These are phyloP conservation scores for Saksenaea vasiformis DNA, from an alignment of 371 early-diverging fungal species.

Conservation along the genomic window DNA sequence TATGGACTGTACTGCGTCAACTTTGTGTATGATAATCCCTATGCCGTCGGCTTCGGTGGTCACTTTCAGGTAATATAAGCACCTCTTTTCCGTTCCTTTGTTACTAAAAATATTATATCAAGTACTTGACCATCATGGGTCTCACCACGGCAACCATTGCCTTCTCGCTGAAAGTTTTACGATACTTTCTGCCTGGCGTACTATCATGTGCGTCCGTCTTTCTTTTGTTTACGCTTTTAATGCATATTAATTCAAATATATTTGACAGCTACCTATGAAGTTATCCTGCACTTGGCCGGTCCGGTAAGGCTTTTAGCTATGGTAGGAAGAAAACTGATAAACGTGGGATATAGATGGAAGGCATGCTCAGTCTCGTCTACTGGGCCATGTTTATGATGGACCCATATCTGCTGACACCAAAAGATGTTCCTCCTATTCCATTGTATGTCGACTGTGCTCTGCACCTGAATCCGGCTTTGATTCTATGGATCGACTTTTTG, in stretches of 20 bases:
- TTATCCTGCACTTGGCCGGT: constrained; percentile 33
- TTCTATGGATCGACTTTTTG: constrained; percentile 47
- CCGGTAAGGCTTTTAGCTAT: constrained; percentile 28
- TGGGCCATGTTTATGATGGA: constrained; percentile 45
- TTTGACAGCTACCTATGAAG: constrained; percentile 23
- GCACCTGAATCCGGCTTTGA: constrained; percentile 45
- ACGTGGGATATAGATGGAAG: constrained; percentile 34
- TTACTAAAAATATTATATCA: neutral
- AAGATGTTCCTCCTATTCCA: constrained; percentile 37
- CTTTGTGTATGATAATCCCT: constrained; percentile 38
- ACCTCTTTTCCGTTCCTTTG: neutral
- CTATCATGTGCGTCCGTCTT: constrained; percentile 16
- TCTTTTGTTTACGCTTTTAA: neutral
- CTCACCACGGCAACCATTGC: constrained; percentile 21
- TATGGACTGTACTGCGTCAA: constrained; percentile 30
- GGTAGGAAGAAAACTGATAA: neutral
- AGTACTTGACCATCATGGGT: constrained; percentile 29
- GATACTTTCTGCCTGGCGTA: constrained; percentile 14
- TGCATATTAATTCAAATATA: neutral
- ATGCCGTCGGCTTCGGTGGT: constrained; percentile 44
- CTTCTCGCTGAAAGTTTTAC: constrained; percentile 18
- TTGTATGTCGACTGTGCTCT: constrained; percentile 35
- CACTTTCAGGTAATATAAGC: constrained; percentile 38
- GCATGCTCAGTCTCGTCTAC: constrained; percentile 40
- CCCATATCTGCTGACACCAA: constrained; percentile 32